phyloP scores from a whole-genome alignment of 2,329 filamentous ascomycete species.

The Sporothrix protearum region DNA sequence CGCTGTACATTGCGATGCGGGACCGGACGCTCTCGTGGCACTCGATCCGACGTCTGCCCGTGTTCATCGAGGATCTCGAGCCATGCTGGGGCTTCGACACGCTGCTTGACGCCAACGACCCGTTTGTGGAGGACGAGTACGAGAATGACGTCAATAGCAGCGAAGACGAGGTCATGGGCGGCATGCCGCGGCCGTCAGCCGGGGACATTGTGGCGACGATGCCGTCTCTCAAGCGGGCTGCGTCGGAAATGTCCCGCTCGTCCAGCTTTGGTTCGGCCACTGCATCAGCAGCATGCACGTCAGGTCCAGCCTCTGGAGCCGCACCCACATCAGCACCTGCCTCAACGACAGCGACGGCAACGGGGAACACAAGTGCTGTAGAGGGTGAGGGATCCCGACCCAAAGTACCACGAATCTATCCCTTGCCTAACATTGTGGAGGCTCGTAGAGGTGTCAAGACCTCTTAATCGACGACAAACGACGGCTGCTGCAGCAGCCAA shows the following conservation, averaged over 20 bases:
- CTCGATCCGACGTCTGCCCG: constrained; percentile 46
- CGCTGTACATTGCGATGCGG: constrained; percentile 57
- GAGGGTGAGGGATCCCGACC: constrained; percentile 32
- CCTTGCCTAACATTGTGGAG: constrained; percentile 39
- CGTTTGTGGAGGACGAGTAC: constrained; percentile 17
- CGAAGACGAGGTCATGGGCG: constrained; percentile 25
- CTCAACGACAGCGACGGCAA: constrained; percentile 28
- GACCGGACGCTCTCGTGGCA: constrained; percentile 55
- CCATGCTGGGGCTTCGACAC: constrained; percentile 52
- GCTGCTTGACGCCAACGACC: constrained; percentile 43
- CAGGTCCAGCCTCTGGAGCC: constrained; percentile 25
- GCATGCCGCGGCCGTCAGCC: constrained; percentile 39
- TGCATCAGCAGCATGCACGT: constrained; percentile 24
- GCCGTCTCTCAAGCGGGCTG: constrained; percentile 48
- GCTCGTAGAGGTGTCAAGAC: constrained; percentile 37
- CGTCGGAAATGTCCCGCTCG: constrained; percentile 51
- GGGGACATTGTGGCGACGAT: constrained; percentile 45
- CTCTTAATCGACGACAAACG: background rate
- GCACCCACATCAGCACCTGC: constrained; percentile 23
- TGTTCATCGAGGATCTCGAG: constrained; percentile 52
- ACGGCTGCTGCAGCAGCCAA: background rate
- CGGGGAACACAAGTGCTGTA: constrained; percentile 20
- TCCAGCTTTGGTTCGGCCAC: constrained; percentile 43
- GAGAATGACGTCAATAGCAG: constrained; percentile 24
- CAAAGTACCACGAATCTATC: constrained; percentile 40